phyloP scores from a whole-genome alignment of 1,284 basidiomycete species.

The Porphyrellus sp. region DNA sequence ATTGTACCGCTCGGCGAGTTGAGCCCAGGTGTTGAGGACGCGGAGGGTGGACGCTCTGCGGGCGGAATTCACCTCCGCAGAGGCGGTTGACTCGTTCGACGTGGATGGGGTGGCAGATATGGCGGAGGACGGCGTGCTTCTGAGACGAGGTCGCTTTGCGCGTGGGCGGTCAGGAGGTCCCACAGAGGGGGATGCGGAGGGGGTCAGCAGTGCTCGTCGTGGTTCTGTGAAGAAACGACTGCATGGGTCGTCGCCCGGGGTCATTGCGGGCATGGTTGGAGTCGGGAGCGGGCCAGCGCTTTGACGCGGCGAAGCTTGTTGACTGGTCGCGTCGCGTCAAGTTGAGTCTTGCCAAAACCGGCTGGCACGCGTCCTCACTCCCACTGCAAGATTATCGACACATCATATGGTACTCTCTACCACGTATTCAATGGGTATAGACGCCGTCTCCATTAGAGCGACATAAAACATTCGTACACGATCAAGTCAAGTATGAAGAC shows the following conservation, averaged over 20 bases:
- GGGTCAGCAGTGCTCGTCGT: conserved; percentile 22
- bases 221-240: conserved; percentile 14
- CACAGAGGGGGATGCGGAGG: conserved; percentile 30
- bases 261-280: conserved; percentile 14
- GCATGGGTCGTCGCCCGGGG: background rate
- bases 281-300: conserved; percentile 7
- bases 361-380: background rate
- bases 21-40: conserved; percentile 60
- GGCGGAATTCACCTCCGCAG: conserved; percentile 47
- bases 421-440: conserved; percentile 16
- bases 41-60: conserved; percentile 55
- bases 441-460: background rate
- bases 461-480: conserved; percentile 14
- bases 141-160: conserved; percentile 39
- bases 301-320: conserved; percentile 8
- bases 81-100: conserved; percentile 29
- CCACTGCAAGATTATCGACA: background rate
- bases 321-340: conserved; percentile 20
- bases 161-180: conserved; percentile 36
- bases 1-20: conserved; percentile 62
- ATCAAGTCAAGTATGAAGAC: conserved; percentile 9
- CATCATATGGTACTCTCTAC: conserved; percentile 17
- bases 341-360: conserved; percentile 19
- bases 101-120: conserved; percentile 27
- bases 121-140: conserved; percentile 31